Conservation (phyloP, 140 eudicot species). For the Ambrosia hybrid region DNA sequence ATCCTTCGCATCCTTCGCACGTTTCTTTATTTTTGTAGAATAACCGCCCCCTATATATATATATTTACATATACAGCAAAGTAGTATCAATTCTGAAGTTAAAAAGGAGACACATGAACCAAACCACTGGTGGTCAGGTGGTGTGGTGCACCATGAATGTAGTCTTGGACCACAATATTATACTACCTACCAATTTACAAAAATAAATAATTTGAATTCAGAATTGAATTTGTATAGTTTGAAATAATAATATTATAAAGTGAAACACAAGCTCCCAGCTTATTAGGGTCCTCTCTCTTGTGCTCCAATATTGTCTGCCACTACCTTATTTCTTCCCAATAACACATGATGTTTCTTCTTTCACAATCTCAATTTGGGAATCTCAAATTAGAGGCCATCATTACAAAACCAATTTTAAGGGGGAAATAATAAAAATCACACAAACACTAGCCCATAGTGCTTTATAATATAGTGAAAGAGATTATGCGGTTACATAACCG, state of each 20-base stretch:
- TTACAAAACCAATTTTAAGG: neutral
- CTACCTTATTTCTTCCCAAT: conserved; percentile 9
- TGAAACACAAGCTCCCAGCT: neutral
- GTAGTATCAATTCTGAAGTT: neutral
- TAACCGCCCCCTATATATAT: too few species aligned
- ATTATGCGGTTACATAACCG: neutral
- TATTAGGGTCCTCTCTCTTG: conserved; percentile 10
- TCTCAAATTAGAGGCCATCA: neutral
- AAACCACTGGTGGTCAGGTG: neutral
- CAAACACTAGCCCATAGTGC: neutral
- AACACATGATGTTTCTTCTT: neutral
- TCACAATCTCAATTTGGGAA: neutral
- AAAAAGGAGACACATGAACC: conserved; percentile 1
- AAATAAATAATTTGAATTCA: neutral
- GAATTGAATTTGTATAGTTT: neutral
- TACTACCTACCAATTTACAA: neutral
- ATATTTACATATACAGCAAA: neutral
- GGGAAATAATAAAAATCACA: too few species aligned
- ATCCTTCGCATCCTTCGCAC: too few species aligned
- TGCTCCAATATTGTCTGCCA: conserved; percentile 27
- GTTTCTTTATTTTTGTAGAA: too few species aligned
- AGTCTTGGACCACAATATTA: neutral
- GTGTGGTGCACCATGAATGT: conserved; percentile 7
- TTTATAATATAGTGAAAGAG: neutral
- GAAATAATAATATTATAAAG: neutral